A percentile compares a stretch with the other conserved stretches of the same genome.
phyloP scores from a whole-genome alignment of 1,139 yeast genomes.

The Yamadazyma oceani region DNA sequence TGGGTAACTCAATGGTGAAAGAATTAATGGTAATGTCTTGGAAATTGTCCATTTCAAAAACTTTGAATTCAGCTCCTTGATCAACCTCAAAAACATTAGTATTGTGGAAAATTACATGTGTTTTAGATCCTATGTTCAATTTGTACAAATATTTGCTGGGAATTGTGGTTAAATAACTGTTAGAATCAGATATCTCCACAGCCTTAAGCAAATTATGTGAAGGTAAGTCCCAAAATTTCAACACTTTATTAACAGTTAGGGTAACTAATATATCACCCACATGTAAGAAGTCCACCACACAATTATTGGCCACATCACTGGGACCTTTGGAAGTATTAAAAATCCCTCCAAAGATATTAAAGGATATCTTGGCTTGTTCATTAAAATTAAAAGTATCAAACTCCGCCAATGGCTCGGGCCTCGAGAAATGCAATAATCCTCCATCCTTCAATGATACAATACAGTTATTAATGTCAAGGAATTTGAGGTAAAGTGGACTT shows the following conservation, averaged over 20 bases:
- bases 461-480: conserved; percentile 42
- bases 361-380: conserved; percentile 47
- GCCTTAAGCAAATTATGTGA: conserved; percentile 24
- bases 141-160: conserved; percentile 33
- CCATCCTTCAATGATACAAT: conserved; percentile 73
- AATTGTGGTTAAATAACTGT: conserved; percentile 23
- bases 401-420: conserved; percentile 35
- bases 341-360: conserved; percentile 37
- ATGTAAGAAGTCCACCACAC: conserved; percentile 31
- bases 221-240: conserved; percentile 58
- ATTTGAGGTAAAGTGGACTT: conserved; percentile 53
- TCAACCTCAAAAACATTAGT: conserved; percentile 11
- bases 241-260: conserved; percentile 46
- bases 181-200: conserved; percentile 11
- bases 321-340: conserved; percentile 19
- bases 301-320: conserved; percentile 32
- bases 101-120: conserved; percentile 16
- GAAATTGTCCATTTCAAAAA: conserved; percentile 22
- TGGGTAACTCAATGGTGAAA: conserved; percentile 25
- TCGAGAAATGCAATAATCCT: conserved; percentile 54
- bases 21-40: conserved; percentile 26
- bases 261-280: conserved; percentile 19
- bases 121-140: conserved; percentile 12
- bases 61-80: conserved; percentile 24
- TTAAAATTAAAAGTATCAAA: conserved; percentile 54